phyloP scores from a whole-genome alignment of 2,329 filamentous ascomycete genomes.

The Penicillium concentricum region DNA sequence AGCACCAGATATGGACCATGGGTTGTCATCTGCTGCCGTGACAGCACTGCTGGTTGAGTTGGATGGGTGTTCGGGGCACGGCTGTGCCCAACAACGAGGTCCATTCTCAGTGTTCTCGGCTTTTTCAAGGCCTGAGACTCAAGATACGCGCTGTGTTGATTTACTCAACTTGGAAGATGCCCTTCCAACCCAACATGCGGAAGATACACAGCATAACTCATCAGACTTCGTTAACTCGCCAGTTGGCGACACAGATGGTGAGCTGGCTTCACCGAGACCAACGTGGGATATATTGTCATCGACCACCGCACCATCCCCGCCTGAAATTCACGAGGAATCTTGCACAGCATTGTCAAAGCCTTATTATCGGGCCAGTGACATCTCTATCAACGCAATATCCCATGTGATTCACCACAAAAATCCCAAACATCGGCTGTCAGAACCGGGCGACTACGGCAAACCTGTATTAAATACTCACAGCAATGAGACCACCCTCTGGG shows the following conservation, averaged over 20 bases:
- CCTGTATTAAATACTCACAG: neutral
- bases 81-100: constrained; percentile 17
- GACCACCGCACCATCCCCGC: neutral
- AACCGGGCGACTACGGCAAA: neutral
- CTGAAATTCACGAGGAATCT: neutral
- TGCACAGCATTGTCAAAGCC: neutral
- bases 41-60: constrained; percentile 18
- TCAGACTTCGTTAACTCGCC: neutral
- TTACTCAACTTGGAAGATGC: neutral
- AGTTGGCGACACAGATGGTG: neutral
- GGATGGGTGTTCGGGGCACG: constrained; percentile 16
- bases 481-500: neutral
- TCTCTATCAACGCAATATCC: neutral
- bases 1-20: neutral
- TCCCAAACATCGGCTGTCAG: neutral
- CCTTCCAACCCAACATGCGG: neutral
- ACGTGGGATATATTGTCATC: neutral
- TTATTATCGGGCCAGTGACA: neutral
- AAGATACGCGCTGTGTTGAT: neutral
- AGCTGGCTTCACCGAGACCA: neutral
- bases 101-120: constrained; percentile 27
- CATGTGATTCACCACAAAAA: neutral
- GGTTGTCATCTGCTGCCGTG: constrained; percentile 18
- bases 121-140: neutral
- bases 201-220: neutral